phyloP scores from a whole-genome alignment of 2,329 filamentous ascomycete genomes.

The Neonectria ditissima region DNA sequence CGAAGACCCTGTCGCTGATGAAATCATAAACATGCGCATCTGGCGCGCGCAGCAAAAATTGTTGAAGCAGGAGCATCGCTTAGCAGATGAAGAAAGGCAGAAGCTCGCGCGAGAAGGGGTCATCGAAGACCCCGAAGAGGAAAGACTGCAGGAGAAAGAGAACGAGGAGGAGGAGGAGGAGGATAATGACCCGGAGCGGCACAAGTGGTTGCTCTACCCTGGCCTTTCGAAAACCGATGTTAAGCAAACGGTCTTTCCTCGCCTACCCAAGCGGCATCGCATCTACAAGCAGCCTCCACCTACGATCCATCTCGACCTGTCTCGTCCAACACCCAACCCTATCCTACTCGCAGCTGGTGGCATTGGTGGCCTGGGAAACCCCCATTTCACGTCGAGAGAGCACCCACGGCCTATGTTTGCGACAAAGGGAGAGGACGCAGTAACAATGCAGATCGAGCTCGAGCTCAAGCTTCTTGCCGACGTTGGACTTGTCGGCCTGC shows the following conservation, averaged over 20 bases:
- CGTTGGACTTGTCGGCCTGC: slow-evolving; percentile 92
- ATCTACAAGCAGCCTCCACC: slow-evolving; percentile 75
- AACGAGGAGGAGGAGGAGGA: slow-evolving; percentile 53
- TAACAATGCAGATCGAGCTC: slow-evolving; percentile 83
- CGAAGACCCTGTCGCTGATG: slow-evolving; percentile 80
- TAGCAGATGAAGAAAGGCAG: slow-evolving; percentile 51
- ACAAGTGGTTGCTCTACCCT: slow-evolving; percentile 90
- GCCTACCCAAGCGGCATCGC: slow-evolving; percentile 63
- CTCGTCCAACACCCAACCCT: slow-evolving; percentile 82
- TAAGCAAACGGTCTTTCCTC: slow-evolving; percentile 63
- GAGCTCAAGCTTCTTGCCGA: slow-evolving; percentile 96
- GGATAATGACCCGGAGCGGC: slow-evolving; percentile 62
- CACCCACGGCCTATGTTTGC: slow-evolving; percentile 85
- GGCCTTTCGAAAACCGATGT: slow-evolving; percentile 79
- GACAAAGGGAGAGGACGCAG: slow-evolving; percentile 84
- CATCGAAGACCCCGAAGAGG: slow-evolving; percentile 20
- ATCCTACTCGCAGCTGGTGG: slow-evolving; percentile 89
- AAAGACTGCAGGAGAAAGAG: slow-evolving; percentile 29
- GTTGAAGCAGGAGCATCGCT: slow-evolving; percentile 45
- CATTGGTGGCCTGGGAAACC: slow-evolving; percentile 90
- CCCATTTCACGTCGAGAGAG: slow-evolving; percentile 87
- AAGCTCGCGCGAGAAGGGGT: slow-evolving; percentile 14
- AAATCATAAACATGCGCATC: slow-evolving; percentile 55
- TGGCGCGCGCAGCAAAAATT: slow-evolving; percentile 50
- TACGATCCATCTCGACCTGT: slow-evolving; percentile 80